Conservation (phyloP, 306 rosid species). For the Ormosia emarginata region DNA sequence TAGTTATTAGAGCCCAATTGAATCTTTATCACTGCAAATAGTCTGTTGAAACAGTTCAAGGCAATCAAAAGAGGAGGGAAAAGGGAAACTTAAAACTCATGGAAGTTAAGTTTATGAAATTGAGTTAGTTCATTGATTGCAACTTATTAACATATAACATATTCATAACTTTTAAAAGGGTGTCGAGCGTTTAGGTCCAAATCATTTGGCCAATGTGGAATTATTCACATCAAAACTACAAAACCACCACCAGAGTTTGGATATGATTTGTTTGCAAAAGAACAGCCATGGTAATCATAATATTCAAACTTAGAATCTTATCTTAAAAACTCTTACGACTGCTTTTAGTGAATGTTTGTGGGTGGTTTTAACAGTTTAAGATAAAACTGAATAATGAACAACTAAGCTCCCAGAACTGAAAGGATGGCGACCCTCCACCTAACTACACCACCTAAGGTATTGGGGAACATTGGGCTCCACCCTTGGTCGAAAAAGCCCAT, state of each 20-base stretch:
- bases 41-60: background rate
- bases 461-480: constrained; percentile 47
- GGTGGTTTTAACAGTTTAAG: background rate
- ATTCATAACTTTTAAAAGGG: background rate
- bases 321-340: background rate
- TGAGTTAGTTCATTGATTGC: background rate
- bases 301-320: constrained; percentile 23
- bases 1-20: background rate
- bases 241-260: background rate
- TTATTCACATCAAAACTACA: background rate
- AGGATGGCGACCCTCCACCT: constrained; percentile 46
- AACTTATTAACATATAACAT: background rate
- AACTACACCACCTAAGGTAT: constrained; percentile 25
- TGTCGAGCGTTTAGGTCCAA: background rate
- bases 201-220: background rate
- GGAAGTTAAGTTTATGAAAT: background rate
- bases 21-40: background rate
- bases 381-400: constrained; percentile 22
- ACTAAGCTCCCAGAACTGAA: constrained; percentile 14
- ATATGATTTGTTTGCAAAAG: constrained; percentile 30
- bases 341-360: constrained; percentile 16
- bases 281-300: constrained; percentile 14
- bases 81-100: background rate
- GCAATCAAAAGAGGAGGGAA: background rate
- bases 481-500: constrained; percentile 29